Percentiles rank a stretch among this genome's conserved stretches.
Evolutionary conservation across 805 yeast genomes (phyloP).

Genomic region (Candida taoyuanica): DNA sequence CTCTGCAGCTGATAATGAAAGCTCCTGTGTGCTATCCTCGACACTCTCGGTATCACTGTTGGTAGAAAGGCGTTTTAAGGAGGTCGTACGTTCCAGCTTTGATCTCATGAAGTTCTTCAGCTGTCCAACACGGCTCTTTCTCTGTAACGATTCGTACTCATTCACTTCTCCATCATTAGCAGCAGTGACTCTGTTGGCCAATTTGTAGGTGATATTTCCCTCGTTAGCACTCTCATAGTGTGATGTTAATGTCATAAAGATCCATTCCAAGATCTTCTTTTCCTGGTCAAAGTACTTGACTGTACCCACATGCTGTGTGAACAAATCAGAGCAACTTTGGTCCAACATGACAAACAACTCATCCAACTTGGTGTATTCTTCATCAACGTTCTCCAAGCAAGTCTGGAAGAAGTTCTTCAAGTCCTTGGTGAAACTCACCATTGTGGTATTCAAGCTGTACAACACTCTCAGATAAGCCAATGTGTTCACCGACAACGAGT

Average conservation of each 20-base stretch:
- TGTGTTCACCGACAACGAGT: conserved; percentile 57
- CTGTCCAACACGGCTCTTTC: conserved; percentile 42
- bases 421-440: conserved; percentile 57
- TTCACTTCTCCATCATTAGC: conserved; percentile 14
- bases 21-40: conserved; percentile 17
- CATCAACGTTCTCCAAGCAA: conserved; percentile 36
- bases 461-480: conserved; percentile 74
- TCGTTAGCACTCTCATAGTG: conserved; percentile 30
- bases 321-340: conserved; percentile 67
- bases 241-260: conserved; percentile 30
- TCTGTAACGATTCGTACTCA: conserved; percentile 27
- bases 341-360: conserved; percentile 52
- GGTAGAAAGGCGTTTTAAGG: conserved; percentile 23
- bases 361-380: conserved; percentile 31
- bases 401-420: conserved; percentile 53
- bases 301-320: conserved; percentile 62
- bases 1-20: conserved; percentile 49
- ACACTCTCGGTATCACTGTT: conserved; percentile 3
- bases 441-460: conserved; percentile 56
- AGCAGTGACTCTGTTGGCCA: conserved; percentile 15
- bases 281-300: conserved; percentile 68
- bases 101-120: conserved; percentile 54
- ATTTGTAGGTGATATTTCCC: conserved; percentile 29
- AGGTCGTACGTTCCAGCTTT: conserved; percentile 40
- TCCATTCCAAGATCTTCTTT: conserved; percentile 54